phyloP scores from a whole-genome alignment of 495 filamentous ascomycete species.

The Penicillium coprophilum region DNA sequence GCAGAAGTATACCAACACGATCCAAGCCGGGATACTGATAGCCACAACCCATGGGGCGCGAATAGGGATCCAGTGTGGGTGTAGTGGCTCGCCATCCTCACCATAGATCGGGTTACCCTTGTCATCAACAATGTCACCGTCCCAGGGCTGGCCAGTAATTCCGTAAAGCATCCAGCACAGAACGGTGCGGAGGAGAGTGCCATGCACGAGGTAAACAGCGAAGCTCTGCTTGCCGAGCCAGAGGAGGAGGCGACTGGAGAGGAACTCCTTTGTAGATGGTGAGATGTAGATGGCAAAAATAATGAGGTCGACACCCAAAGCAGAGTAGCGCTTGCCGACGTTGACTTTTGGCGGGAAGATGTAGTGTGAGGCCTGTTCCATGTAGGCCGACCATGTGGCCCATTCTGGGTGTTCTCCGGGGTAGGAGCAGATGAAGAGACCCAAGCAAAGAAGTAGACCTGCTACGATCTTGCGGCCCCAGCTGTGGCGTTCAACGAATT shows the following conservation, averaged over 20 bases:
- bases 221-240: constrained; percentile 70
- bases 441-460: constrained; percentile 57
- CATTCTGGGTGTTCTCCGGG: constrained; percentile 62
- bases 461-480: constrained; percentile 61
- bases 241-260: constrained; percentile 58
- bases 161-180: constrained; percentile 65
- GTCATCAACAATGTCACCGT: constrained; percentile 43
- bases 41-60: constrained; percentile 44
- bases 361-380: constrained; percentile 45
- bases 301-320: constrained; percentile 59
- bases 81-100: constrained; percentile 11
- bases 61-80: constrained; percentile 35
- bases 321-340: constrained; percentile 53
- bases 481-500: constrained; percentile 39
- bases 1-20: constrained; percentile 54
- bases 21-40: constrained; percentile 55
- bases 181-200: constrained; percentile 60
- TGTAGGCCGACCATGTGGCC: constrained; percentile 56
- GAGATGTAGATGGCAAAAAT: constrained; percentile 61
- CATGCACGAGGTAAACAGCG: constrained; percentile 68
- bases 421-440: constrained; percentile 61
- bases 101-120: constrained; percentile 23
- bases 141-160: constrained; percentile 50
- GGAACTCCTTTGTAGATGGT: constrained; percentile 52
- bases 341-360: constrained; percentile 59